A percentile compares a stretch with the other conserved stretches of the same genome.
phyloP scores from a whole-genome alignment of 1,284 basidiomycete species.

The Apiotrichum montevideense region DNA sequence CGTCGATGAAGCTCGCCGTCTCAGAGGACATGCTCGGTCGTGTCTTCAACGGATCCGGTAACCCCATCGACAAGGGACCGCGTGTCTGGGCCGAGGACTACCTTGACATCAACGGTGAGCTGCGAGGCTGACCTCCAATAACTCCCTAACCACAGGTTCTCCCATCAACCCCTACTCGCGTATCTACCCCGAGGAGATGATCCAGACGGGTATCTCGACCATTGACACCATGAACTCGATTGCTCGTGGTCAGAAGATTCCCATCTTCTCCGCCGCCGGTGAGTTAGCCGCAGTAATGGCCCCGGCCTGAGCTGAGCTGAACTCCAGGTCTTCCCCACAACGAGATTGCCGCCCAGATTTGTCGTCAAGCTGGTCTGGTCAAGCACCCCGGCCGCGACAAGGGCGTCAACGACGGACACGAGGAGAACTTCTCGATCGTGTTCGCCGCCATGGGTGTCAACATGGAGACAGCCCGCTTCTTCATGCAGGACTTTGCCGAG shows the following conservation, averaged over 20 bases:
- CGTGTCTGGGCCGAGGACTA: conserved; percentile 99
- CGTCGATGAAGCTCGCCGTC: conserved; percentile 97
- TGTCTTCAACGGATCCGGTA: conserved; percentile 98
- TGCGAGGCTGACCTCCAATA: background rate
- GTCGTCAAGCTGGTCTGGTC: conserved; percentile 96
- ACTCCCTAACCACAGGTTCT: conserved; percentile 58
- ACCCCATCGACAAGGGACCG: conserved; percentile 96
- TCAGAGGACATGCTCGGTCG: conserved; percentile 98
- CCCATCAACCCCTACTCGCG: conserved; percentile 99
- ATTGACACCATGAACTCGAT: conserved; percentile 99
- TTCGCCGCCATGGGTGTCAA: conserved; percentile 99
- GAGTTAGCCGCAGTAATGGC: conserved; percentile 5
- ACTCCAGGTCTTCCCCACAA: conserved; percentile 86
- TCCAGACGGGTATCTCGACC: conserved; percentile 99
- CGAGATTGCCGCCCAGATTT: conserved; percentile 99
- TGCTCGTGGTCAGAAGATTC: conserved; percentile 99
- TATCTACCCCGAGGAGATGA: conserved; percentile 99
- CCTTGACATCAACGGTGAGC: conserved; percentile 93
- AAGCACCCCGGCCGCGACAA: conserved; percentile 75
- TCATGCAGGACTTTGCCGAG: conserved; percentile 99
- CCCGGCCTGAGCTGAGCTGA: background rate
- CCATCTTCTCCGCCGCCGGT: conserved; percentile 93
- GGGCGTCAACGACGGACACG: conserved; percentile 96
- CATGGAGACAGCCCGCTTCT: conserved; percentile 99
- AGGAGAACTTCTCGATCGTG: conserved; percentile 99